Conservation (phyloP, 805 yeast species). For the Clavispora fructus region DNA sequence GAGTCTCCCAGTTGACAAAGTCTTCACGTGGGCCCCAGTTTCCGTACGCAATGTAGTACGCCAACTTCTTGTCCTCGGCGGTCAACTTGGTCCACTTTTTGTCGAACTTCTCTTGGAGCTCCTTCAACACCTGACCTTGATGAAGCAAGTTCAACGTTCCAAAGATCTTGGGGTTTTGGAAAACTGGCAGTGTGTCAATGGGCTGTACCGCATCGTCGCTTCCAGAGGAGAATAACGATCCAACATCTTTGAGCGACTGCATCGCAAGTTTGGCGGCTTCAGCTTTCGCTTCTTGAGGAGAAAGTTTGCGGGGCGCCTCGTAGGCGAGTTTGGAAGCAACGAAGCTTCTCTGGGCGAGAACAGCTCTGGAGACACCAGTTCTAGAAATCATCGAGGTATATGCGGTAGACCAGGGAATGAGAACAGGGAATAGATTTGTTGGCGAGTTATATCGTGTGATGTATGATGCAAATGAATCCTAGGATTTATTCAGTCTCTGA, state of each 20-base stretch:
- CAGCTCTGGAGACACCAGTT: neutral
- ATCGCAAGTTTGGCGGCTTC: slow-evolving; percentile 37
- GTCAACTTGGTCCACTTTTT: slow-evolving; percentile 53
- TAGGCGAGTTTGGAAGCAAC: neutral
- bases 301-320: slow-evolving; percentile 3
- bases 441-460: no score
- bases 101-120: slow-evolving; percentile 45
- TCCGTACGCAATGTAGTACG: slow-evolving; percentile 63
- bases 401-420: neutral
- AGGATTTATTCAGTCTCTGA: no score
- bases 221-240: slow-evolving; percentile 33
- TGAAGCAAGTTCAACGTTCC: slow-evolving; percentile 39
- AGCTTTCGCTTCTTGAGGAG: slow-evolving; percentile 14
- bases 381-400: neutral
- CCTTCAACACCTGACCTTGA: slow-evolving; percentile 53
- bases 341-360: neutral
- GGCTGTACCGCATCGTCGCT: slow-evolving; percentile 41
- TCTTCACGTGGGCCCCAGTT: slow-evolving; percentile 66
- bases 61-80: slow-evolving; percentile 46
- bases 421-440: no score
- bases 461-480: no score
- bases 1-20: slow-evolving; percentile 42
- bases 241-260: slow-evolving; percentile 37
- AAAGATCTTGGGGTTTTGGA: slow-evolving; percentile 31
- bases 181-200: slow-evolving; percentile 42